Conservation (phyloP, 2,329 filamentous ascomycete genomes). For the Berkeleyomyces rouxiae region DNA sequence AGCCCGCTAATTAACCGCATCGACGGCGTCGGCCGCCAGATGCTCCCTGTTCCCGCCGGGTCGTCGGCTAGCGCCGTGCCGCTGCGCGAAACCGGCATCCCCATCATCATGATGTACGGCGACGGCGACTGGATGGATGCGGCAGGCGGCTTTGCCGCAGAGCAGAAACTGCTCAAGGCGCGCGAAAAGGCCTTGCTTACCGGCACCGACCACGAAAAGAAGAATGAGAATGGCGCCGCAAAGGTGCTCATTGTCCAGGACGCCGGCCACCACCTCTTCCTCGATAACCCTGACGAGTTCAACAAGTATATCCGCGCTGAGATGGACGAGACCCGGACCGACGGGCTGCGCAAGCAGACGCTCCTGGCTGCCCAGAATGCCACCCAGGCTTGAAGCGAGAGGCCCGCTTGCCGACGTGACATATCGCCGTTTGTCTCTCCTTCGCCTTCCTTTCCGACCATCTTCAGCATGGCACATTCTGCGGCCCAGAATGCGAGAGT, state of each 20-base stretch:
- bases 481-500: neutral
- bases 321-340: slow-evolving; percentile 31
- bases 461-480: neutral
- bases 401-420: neutral
- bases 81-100: slow-evolving; percentile 47
- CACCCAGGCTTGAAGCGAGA: neutral
- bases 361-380: neutral
- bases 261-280: slow-evolving; percentile 42
- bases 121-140: slow-evolving; percentile 99
- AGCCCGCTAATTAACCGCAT: slow-evolving; percentile 77
- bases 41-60: slow-evolving; percentile 20
- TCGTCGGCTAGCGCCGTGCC: slow-evolving; percentile 17
- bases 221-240: slow-evolving; percentile 58
- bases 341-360: slow-evolving; percentile 15
- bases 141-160: slow-evolving; percentile 62
- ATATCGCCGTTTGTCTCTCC: neutral
- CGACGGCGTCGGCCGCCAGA: slow-evolving; percentile 67
- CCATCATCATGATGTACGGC: slow-evolving; percentile 87
- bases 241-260: slow-evolving; percentile 63
- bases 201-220: slow-evolving; percentile 50
- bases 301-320: slow-evolving; percentile 37
- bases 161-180: slow-evolving; percentile 60
- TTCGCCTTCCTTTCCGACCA: neutral
- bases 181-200: slow-evolving; percentile 40
- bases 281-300: slow-evolving; percentile 43